Base-by-base conservation (phyloP, 108 stramenopile species). In the Skeletonema potamos region DNA sequence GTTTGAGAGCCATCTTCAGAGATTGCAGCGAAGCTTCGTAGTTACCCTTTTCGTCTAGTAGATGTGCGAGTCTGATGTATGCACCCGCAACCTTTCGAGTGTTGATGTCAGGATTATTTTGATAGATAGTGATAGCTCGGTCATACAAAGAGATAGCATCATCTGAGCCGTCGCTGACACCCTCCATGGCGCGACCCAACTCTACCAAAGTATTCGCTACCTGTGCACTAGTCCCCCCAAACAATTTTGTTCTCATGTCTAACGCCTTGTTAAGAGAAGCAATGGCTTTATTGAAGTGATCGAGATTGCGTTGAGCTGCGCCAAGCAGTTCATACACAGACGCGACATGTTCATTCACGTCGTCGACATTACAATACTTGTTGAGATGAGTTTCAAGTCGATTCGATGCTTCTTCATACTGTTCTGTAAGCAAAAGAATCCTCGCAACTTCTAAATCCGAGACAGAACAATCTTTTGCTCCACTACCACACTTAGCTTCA, bases 1-100 rank as follows among this genome's bases (percentile, higher is more conserved):
- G 76, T 58, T 85, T 84, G 13, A 91, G 81, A 22, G 84, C 86
- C 27, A 79, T 76, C 76, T 91, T 86, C 56, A 85, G 76, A 12
- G 85, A 74, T 20, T 85, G 65, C 10, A 91, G 77, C 9, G 87
- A 79, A 20, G 73, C 43, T 48, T 83, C 81, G 29, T 78, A 79
- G 32, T 89, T 87, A 15, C 66, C 74, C 28, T 78, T 73, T 37
- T 74, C 71, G 8, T 32, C 72, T 17, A 78, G 72, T 39, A 82
- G 39, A 17, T 54, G 58, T 30, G 72, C 82, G 30, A 82, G 27
- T 26, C 72, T 60, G 10, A 61, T 55, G 54, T 68, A 70, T 4
- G 63, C 66, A 17, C 58, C 58, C 0, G 72, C 76, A 51, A 78
- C 41, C 24, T 32, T 73, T 11, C 27, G 1, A 36, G 62, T 60